Percentiles rank a stretch among this genome's conserved stretches.
phyloP scores from a whole-genome alignment of 23 red algal species.

The Gracilariopsis chorda region DNA sequence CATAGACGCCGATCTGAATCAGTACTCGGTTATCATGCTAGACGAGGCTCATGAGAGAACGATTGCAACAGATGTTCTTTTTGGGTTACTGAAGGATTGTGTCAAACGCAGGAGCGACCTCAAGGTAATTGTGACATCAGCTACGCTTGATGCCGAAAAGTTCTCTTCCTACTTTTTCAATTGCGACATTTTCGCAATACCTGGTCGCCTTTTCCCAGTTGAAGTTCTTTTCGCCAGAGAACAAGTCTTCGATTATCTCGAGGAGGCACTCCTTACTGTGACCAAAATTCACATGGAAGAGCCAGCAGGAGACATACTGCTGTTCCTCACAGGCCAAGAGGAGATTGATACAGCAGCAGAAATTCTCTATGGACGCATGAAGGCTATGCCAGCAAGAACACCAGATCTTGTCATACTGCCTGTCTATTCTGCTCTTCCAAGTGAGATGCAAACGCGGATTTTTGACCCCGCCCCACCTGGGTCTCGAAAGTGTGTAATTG shows the following conservation, averaged over 20 bases:
- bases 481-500: constrained; percentile 85
- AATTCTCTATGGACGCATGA: constrained; percentile 87
- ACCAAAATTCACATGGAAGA: constrained; percentile 88
- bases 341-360: constrained; percentile 96
- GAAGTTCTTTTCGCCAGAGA: constrained; percentile 84
- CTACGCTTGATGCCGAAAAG: constrained; percentile 96
- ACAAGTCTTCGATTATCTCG: constrained; percentile 87
- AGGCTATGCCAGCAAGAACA: constrained; percentile 52
- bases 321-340: constrained; percentile 97
- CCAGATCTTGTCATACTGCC: constrained; percentile 85
- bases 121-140: constrained; percentile 92
- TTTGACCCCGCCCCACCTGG: constrained; percentile 85
- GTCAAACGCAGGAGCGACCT: constrained; percentile 69
- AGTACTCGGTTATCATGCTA: constrained; percentile 94
- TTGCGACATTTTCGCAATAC: constrained; percentile 92
- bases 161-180: constrained; percentile 91
- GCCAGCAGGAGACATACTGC: constrained; percentile 88
- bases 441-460: constrained; percentile 89
- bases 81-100: constrained; percentile 86
- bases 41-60: constrained; percentile 99
- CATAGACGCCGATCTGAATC: constrained; percentile 69
- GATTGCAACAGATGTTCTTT: constrained; percentile 94
- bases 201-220: constrained; percentile 90
- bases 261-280: constrained; percentile 79
- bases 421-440: constrained; percentile 88